phyloP scores from a whole-genome alignment of 2,329 filamentous ascomycete genomes.

The Annulohypoxylon truncatum region DNA sequence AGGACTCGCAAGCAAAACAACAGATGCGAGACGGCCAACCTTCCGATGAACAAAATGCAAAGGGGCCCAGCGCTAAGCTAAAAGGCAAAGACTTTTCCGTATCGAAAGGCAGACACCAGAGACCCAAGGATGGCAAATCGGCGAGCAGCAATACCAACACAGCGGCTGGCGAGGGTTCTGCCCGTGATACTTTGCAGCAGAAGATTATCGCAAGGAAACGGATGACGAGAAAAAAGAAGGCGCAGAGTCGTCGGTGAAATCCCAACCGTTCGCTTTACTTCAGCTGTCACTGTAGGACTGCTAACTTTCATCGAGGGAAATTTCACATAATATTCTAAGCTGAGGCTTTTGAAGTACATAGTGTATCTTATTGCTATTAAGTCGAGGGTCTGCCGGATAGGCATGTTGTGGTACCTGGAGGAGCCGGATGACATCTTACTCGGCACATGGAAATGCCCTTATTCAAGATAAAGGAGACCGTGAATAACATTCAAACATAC shows the following conservation, averaged over 20 bases:
- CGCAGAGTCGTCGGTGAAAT: slow-evolving; percentile 51
- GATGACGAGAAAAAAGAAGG: slow-evolving; percentile 78
- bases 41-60: slow-evolving; percentile 43
- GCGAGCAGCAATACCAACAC: slow-evolving; percentile 27
- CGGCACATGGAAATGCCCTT: neutral
- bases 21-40: slow-evolving; percentile 45
- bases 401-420: neutral
- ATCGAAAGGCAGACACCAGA: slow-evolving; percentile 47
- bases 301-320: neutral
- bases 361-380: slow-evolving; percentile 12
- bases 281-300: neutral
- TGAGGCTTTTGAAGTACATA: neutral
- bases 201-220: slow-evolving; percentile 89
- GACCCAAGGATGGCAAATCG: slow-evolving; percentile 34
- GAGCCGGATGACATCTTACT: slow-evolving; percentile 2
- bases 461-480: neutral
- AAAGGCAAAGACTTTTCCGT: slow-evolving; percentile 52
- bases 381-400: neutral
- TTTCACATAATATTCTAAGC: neutral
- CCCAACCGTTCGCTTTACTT: neutral
- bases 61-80: slow-evolving; percentile 13
- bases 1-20: slow-evolving; percentile 61
- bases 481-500: neutral
- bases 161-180: slow-evolving; percentile 44
- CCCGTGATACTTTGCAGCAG: slow-evolving; percentile 64